Conservation (phyloP, 768 basidiomycete genomes). For the Pisolithus tinctorius region DNA sequence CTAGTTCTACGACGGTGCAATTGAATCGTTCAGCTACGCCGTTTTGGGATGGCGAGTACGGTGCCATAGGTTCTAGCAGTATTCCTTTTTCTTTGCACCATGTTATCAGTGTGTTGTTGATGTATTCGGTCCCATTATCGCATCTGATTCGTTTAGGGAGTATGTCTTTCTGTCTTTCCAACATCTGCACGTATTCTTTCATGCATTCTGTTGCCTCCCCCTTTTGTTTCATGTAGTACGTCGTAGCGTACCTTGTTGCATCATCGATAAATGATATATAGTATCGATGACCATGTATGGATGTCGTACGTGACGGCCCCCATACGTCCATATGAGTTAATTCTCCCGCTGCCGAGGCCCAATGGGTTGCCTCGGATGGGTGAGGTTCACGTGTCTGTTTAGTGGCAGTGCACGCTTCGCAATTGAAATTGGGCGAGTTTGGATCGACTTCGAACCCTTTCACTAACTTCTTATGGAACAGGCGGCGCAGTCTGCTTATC, state of each 20-base stretch:
- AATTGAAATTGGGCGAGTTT: no score
- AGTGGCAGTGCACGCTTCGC: no score
- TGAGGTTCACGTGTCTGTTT: no score
- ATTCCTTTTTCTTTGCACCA: not conserved
- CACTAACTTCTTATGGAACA: no score
- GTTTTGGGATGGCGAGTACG: not conserved
- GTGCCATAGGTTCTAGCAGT: not conserved
- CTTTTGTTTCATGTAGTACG: not conserved
- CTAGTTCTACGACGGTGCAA: not conserved
- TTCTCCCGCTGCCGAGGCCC: not conserved
- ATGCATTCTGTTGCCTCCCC: not conserved
- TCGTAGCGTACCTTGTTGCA: not conserved
- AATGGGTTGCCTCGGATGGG: not conserved
- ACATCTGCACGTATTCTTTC: not conserved
- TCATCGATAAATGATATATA: not conserved
- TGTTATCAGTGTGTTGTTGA: not conserved
- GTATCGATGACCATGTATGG: not conserved
- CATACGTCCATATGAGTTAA: constrained; percentile 6
- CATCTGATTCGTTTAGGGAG: not conserved
- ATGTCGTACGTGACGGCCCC: not conserved
- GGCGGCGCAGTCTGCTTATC: no score
- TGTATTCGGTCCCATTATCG: not conserved
- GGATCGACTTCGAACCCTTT: no score
- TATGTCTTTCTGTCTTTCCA: not conserved
- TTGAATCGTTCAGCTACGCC: not conserved